Evolutionary conservation across 108 stramenopile species (phyloP).

Genomic region (Parietichytrium sp.): DNA sequence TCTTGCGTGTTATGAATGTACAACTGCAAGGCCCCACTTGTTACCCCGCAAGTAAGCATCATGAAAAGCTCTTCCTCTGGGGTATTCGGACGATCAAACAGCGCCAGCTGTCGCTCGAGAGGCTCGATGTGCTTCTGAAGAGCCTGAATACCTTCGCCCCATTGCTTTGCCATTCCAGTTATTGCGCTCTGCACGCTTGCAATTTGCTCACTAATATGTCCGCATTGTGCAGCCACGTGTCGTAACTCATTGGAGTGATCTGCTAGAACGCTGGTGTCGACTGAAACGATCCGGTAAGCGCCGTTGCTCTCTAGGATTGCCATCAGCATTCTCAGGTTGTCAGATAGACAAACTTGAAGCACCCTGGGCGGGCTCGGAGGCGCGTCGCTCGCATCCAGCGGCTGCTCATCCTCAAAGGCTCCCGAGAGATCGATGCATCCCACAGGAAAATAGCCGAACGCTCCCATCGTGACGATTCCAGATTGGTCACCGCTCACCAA

Average conservation of each 20-base stretch:
- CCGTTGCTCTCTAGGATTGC: background rate
- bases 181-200: background rate
- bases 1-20: constrained; percentile 31
- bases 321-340: background rate
- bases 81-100: background rate
- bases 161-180: constrained; percentile 7
- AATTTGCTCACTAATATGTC: constrained; percentile 29
- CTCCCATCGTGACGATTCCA: constrained; percentile 24
- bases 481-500: constrained; percentile 4
- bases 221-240: constrained; percentile 28
- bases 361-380: background rate
- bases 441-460: constrained; percentile 31
- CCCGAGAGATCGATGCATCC: constrained; percentile 34
- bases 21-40: background rate
- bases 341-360: background rate
- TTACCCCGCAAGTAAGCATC: constrained; percentile 39
- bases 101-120: constrained; percentile 4
- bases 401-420: background rate
- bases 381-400: too few species aligned
- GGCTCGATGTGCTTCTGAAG: constrained; percentile 21
- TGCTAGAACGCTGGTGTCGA: constrained; percentile 22
- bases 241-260: background rate
- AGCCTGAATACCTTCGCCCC: background rate
- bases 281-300: background rate
- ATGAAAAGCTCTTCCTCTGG: constrained; percentile 36